Conservation (phyloP, 1,139 yeast species). For the Geotrichum candidum region DNA sequence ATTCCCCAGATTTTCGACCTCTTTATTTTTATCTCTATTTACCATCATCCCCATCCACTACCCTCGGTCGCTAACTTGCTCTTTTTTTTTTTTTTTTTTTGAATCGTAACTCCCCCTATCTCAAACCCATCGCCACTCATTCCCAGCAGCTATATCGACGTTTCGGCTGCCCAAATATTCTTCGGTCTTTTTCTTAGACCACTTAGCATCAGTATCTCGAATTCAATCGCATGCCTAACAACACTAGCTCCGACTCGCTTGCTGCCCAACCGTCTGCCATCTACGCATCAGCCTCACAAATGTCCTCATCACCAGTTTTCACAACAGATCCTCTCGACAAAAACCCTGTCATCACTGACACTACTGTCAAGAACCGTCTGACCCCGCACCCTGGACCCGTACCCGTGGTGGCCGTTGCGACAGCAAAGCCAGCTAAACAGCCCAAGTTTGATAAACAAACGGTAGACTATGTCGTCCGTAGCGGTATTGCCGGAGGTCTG, state of each 20-base stretch:
- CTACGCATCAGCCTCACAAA: neutral
- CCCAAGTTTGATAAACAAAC: slow-evolving; percentile 54
- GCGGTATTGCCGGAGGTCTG: slow-evolving; percentile 91
- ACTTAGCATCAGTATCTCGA: neutral
- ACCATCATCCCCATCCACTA: neutral
- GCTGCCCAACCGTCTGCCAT: neutral
- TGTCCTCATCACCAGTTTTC: neutral
- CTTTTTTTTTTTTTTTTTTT: neutral
- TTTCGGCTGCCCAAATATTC: neutral
- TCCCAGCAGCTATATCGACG: neutral
- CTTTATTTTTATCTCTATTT: neutral
- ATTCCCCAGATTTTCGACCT: neutral
- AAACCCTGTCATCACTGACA: neutral
- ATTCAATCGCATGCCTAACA: neutral
- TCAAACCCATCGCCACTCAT: neutral
- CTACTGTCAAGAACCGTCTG: neutral
- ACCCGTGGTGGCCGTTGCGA: neutral
- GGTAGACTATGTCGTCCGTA: slow-evolving; percentile 67
- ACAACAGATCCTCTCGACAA: neutral
- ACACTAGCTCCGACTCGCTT: neutral
- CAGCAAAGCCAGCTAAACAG: neutral
- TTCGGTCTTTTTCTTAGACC: neutral
- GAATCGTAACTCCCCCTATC: neutral
- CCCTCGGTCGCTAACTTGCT: neutral
- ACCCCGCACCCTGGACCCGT: neutral